Evolutionary conservation across 768 basidiomycete genomes (phyloP), one percentile per base, ranked within the genome.

Genomic region (Coprinellus aureogranulatus): DNA sequence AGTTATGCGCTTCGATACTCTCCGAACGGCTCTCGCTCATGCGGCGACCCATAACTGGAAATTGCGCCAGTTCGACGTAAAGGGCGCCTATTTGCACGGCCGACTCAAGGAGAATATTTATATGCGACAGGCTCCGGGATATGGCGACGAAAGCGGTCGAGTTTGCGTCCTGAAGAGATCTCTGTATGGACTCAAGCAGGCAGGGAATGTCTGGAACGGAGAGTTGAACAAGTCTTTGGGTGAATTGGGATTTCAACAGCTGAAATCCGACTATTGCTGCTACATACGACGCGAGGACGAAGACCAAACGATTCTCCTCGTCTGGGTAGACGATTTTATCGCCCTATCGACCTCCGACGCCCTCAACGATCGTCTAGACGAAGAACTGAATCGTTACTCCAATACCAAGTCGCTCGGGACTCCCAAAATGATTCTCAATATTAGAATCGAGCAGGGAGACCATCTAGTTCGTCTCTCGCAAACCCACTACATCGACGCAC

Each of bases 111-210:
- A 61, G 53, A 25, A 54, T 22, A 58, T 58, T 18, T 61, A 49
- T 30, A 61, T 61, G 56, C 26, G 47, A n/a, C 57, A 58, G 31
- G 57, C 60, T 16, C 47, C 57, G 22, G 57, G 55, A 18, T 53
- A 37, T 53, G 57, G 47, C 18, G 42, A 58, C 20, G 42, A 41
- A 8, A 58, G 46, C 3, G 27, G 37, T 1, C 55, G 55, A 2
- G 55, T 56, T 28, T 56, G 55, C 22, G 14, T 5, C 1, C 64
- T 77, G 0, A 46, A 55, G 0, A 60, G 64, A 16, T 63, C 68
- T 0, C 58, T 81, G 3, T 81, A 81, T 50, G 72, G 80, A 0
- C 68, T 79, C 4, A 68, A 70, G 37, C 70, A 72, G 40, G 60
- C 71, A 3, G 64, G 68, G 2, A 59, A 63, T 20, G 61, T 64